phyloP scores from a whole-genome alignment of 371 early-diverging fungal species.

The Syncephalastrum monosporum region DNA sequence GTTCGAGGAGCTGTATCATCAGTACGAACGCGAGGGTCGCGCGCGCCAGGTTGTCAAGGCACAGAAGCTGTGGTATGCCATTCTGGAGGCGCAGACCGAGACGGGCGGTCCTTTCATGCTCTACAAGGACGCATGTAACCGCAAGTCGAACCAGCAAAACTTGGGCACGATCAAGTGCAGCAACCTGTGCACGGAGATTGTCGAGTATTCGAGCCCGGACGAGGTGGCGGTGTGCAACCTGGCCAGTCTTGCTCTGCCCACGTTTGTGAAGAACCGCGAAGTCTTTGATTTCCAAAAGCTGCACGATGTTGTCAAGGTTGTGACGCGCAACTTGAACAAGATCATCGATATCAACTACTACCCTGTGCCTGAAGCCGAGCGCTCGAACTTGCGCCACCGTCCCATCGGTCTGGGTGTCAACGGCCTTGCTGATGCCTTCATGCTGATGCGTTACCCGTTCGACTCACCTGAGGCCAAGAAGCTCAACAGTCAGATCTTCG shows the following conservation, averaged over 20 bases:
- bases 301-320: slow-evolving; percentile 82
- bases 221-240: slow-evolving; percentile 99
- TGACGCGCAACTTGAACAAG: slow-evolving; percentile 93
- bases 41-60: slow-evolving; percentile 92
- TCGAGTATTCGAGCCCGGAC: slow-evolving; percentile 95
- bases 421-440: slow-evolving; percentile 98
- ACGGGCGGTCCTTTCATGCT: slow-evolving; percentile 99
- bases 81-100: slow-evolving; percentile 98
- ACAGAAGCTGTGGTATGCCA: slow-evolving; percentile 98
- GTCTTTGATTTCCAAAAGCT: slow-evolving; percentile 74
- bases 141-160: slow-evolving; percentile 97
- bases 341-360: slow-evolving; percentile 98
- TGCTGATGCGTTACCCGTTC: slow-evolving; percentile 94
- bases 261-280: slow-evolving; percentile 77
- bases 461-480: slow-evolving; percentile 90
- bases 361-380: slow-evolving; percentile 90
- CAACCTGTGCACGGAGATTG: slow-evolving; percentile 91
- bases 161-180: slow-evolving; percentile 95
- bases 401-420: slow-evolving; percentile 99
- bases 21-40: slow-evolving; percentile 87
- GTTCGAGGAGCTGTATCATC: slow-evolving; percentile 89
- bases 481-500: slow-evolving; percentile 94
- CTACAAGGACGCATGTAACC: slow-evolving; percentile 95
- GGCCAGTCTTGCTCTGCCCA: slow-evolving; percentile 96
- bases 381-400: slow-evolving; percentile 94